Evolutionary conservation across 2,329 filamentous ascomycete genomes (phyloP), one percentile per base, ranked within the genome.

Genomic region (Fusarium nanum): DNA sequence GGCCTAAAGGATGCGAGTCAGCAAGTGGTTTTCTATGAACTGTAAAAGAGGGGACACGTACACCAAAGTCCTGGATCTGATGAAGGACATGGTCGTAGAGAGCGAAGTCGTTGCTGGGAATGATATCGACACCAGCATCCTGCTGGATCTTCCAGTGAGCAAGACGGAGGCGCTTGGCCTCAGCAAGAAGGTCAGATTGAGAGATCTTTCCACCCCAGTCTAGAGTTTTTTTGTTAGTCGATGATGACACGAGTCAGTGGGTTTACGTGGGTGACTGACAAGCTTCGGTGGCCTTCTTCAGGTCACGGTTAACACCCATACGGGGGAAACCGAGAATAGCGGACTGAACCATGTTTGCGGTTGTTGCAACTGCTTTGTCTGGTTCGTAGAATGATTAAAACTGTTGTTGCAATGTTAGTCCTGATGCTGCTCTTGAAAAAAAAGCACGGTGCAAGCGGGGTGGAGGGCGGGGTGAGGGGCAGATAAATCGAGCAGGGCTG

Each of bases 101-200:
- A 76, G 96, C 94, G 81, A 99, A 99, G 90, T 99, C 96, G 83
- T 99, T 99, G 92, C 93, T 97, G 82, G 96, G 96, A 81, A 99
- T 98, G 85, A 96, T 87, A 81, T 98, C 93, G 83, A 98, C 94
- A 80, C 96, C 96, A 75, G 96, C 96, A 84, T 97, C 91, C 89
- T 99, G 95, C 88, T 99, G 96, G 85, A 99, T 97, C 87, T 97
- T 94, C 96, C 96, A 99, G 90, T 99, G 96, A 79, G 92, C 94
- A 75, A 94, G 88, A 87, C 96, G 93, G 67, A 99, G 93, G 82
- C 94, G 91, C 93, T 98, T 98, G 83, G 92, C 96, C 90, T 98
- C 96, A 68, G 90, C 88, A 76, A 98, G 88, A 76, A 99, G 93
- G 70, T 97, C 94, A 71, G 92, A 89, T 80, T 94, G 93, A 72